Conservation (phyloP, 306 rosid genomes). For the Leucaena leucocephala region DNA sequence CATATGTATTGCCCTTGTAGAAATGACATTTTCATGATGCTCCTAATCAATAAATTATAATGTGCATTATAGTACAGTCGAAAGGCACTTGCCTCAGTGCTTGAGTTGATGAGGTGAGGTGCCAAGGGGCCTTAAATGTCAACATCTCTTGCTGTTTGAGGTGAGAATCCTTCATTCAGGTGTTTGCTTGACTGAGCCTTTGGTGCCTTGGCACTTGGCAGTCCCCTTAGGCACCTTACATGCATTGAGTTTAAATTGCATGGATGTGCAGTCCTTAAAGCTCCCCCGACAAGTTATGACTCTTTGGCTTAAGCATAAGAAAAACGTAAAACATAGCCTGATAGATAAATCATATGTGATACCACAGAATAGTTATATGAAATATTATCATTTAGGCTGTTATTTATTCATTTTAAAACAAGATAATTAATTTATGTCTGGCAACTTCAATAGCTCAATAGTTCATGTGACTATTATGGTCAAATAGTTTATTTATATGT, state of each 20-base stretch:
- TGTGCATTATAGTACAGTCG: neutral
- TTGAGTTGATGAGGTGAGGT: neutral
- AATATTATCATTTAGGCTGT: neutral
- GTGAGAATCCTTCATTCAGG: neutral
- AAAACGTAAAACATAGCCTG: neutral
- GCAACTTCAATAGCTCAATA: neutral
- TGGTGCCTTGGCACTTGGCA: neutral
- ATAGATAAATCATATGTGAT: neutral
- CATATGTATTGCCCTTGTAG: neutral
- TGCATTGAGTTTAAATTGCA: neutral
- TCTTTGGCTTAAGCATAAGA: neutral
- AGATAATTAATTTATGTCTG: neutral
- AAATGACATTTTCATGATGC: neutral
- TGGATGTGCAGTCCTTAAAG: neutral
- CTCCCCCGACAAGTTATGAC: neutral
- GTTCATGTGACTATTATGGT: neutral
- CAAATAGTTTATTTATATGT: neutral
- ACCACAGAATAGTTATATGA: neutral
- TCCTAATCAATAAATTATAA: constrained; percentile 4
- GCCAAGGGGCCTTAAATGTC: neutral
- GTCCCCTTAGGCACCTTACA: neutral
- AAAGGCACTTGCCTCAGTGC: neutral
- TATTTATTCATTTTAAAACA: neutral
- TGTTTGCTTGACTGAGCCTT: neutral
- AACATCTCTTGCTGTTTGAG: neutral